Percentiles rank a stretch among this genome's conserved stretches.
phyloP scores from a whole-genome alignment of 2,329 filamentous ascomycete species.

The Cadophora malorum region DNA sequence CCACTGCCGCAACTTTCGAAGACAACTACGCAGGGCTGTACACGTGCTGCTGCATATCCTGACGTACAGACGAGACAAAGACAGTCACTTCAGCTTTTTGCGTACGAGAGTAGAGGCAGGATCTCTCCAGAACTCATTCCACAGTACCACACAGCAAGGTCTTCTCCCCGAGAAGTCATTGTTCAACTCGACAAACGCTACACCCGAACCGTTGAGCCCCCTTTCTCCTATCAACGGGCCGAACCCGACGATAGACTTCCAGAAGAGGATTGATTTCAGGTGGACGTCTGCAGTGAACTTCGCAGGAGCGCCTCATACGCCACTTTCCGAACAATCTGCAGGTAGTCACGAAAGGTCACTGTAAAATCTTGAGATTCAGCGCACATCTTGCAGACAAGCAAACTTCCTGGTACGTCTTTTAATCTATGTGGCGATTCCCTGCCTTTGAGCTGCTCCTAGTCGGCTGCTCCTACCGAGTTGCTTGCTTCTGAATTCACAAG shows the following conservation, averaged over 20 bases:
- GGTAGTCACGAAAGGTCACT: constrained; percentile 21
- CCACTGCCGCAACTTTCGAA: constrained; percentile 18
- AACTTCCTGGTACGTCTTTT: constrained; percentile 41
- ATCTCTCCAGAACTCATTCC: constrained; percentile 9
- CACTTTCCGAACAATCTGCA: constrained; percentile 37
- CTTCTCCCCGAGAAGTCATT: constrained; percentile 19
- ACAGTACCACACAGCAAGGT: constrained; percentile 13
- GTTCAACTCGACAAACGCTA: constrained; percentile 22
- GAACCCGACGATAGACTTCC: constrained; percentile 41
- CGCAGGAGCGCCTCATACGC: constrained; percentile 39
- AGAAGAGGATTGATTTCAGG: constrained; percentile 35
- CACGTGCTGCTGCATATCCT: constrained; percentile 38
- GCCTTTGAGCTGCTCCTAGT: constrained; percentile 24
- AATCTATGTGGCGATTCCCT: constrained; percentile 39
- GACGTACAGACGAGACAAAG: constrained; percentile 34
- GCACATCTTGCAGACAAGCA: constrained; percentile 30
- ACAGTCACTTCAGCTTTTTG: constrained; percentile 11
- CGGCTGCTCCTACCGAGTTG: constrained; percentile 42
- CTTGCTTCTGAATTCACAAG: constrained; percentile 29
- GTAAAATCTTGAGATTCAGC: constrained; percentile 19
- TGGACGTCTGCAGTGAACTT: constrained; percentile 41
- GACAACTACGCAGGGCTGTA: constrained; percentile 28
- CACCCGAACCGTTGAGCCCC: constrained; percentile 29
- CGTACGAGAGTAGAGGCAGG: constrained; percentile 2
- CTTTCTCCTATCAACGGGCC: constrained; percentile 40